phyloP scores from a whole-genome alignment of 805 yeast species.

The Hanseniaspora opuntiae region DNA sequence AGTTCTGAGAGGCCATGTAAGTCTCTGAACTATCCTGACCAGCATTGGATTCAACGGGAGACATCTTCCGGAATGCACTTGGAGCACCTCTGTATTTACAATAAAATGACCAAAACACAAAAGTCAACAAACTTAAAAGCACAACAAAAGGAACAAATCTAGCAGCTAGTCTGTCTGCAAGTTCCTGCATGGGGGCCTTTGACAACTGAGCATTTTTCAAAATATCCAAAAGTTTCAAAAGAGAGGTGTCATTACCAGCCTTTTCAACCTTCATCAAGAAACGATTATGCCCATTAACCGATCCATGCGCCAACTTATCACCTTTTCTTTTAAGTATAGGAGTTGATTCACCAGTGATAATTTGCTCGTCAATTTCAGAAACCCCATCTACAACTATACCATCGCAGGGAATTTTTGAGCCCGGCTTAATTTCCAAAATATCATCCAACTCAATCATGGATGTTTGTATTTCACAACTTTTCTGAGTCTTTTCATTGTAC shows the following conservation, averaged over 20 bases:
- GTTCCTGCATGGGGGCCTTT: constrained; percentile 81
- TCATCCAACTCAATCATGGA: constrained; percentile 71
- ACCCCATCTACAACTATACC: constrained; percentile 67
- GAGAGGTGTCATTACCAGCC: constrained; percentile 73
- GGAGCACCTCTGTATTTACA: constrained; percentile 32
- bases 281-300: constrained; percentile 68
- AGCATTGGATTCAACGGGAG: neutral
- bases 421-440: constrained; percentile 66
- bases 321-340: constrained; percentile 56
- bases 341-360: constrained; percentile 80
- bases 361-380: constrained; percentile 76
- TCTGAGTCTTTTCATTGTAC: constrained; percentile 29
- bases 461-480: constrained; percentile 37
- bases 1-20: constrained; percentile 31
- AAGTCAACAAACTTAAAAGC: constrained; percentile 47
- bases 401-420: constrained; percentile 83
- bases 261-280: constrained; percentile 53
- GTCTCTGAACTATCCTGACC: neutral
- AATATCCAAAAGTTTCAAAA: constrained; percentile 71
- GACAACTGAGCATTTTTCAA: constrained; percentile 82
- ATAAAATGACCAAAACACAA: constrained; percentile 46
- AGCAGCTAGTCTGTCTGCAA: constrained; percentile 74
- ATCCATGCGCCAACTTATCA: constrained; percentile 71
- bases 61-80: constrained; percentile 28
- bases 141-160: constrained; percentile 71